Evolutionary conservation across 257 asterid genomes (phyloP), one percentile per base, ranked within the genome.

Genomic region (Echium plantagineum): DNA sequence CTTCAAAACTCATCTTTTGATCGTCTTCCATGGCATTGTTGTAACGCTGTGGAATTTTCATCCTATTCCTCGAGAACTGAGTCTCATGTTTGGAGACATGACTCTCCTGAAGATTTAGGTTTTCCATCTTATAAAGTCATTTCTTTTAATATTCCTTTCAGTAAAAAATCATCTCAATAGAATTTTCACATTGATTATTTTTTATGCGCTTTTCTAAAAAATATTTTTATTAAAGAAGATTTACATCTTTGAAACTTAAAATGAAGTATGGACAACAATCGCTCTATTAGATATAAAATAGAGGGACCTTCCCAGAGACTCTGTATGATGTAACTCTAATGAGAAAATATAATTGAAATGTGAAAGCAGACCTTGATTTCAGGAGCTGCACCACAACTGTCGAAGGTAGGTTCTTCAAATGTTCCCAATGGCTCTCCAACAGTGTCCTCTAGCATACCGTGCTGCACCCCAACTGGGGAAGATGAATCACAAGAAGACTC

Each of bases 371-470:
- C 98, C 96, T 91, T 88, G 61, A 91, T 84, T 65, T 84, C 90
- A 67, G 95, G 65, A 91, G 71, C 73, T 68, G 69, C 63, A 91
- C 88, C 42, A 91, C 75, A 59, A 89, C 80, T 77, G 97, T 81
- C 56, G 97, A 85, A 86, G 58, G 79, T 74, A 55, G 89, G 90
- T 85, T 85, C 95, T 77, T 85, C 97, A 65, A 73, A 59, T 65
- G 71, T 74, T 72, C 73, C 80, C 24, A 87, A 75, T 21, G 75
- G 63, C 74, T 59, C 72, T 56, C 66, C 64, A 69, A 55, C 73
- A 59, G 64, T 58, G 69, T 66, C 81, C 52, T 61, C 75, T n/a
- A 76, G 65, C 21, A 56, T 58, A 69, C 59, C 72, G 61, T 48
- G 73, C 32, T 77, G 74, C 58, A 65, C 78, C 62, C 63, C 62